A percentile compares a stretch with the other conserved stretches of the same genome.
Conservation (phyloP, 2,329 filamentous ascomycete genomes). For the Westerdykella aurantiaca region DNA sequence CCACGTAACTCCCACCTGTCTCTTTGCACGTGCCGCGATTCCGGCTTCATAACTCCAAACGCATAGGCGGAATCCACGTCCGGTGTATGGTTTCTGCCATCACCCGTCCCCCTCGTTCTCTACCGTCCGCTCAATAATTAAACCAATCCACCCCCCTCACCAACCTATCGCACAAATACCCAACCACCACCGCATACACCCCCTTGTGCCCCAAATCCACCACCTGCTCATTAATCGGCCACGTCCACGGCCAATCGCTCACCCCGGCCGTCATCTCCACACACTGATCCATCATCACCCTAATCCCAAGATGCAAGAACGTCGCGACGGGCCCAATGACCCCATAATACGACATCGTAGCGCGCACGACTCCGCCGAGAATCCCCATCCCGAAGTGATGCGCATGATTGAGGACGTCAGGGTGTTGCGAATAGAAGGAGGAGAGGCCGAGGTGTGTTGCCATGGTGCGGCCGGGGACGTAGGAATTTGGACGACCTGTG, state of each 20-base stretch:
- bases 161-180: constrained; percentile 20
- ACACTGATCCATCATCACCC: constrained; percentile 26
- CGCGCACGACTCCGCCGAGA: constrained; percentile 20
- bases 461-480: constrained; percentile 27
- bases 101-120: background rate
- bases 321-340: constrained; percentile 27
- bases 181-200: constrained; percentile 21
- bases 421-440: constrained; percentile 8
- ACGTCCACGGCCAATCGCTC: constrained; percentile 29
- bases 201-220: constrained; percentile 29
- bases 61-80: background rate
- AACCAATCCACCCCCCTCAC: constrained; percentile 18
- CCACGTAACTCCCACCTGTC: background rate
- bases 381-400: constrained; percentile 30
- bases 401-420: constrained; percentile 20
- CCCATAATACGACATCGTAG: constrained; percentile 27
- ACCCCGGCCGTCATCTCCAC: constrained; percentile 26
- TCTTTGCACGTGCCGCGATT: background rate
- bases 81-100: background rate
- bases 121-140: constrained; percentile 2
- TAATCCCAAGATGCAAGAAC: constrained; percentile 25
- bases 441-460: constrained; percentile 21
- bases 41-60: background rate
- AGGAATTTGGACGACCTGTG: constrained; percentile 24
- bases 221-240: constrained; percentile 31